Percentiles rank a stretch among this genome's conserved stretches.
phyloP scores from a whole-genome alignment of 805 yeast species.

The Ogataea wickerhamii region DNA sequence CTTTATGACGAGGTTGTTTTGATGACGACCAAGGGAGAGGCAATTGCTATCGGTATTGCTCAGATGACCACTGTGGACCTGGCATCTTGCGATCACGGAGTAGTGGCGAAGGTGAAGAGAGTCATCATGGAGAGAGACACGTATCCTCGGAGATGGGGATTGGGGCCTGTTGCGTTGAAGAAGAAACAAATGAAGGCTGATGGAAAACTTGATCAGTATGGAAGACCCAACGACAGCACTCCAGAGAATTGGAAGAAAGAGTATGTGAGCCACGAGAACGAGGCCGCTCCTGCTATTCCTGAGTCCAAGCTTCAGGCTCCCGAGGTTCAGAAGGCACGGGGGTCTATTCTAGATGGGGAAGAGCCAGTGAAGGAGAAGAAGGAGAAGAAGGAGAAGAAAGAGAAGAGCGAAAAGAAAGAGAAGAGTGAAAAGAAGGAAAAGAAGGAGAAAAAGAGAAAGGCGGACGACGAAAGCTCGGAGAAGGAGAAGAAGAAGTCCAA shows the following conservation, averaged over 20 bases:
- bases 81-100: slow-evolving; percentile 96
- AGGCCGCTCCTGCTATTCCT: slow-evolving; percentile 58
- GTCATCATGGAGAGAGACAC: slow-evolving; percentile 99
- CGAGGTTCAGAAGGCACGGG: slow-evolving; percentile 42
- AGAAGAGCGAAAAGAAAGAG: slow-evolving; percentile 47
- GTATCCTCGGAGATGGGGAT: slow-evolving; percentile 99
- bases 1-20: slow-evolving; percentile 95
- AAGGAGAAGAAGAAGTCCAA: slow-evolving; percentile 32
- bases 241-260: slow-evolving; percentile 89
- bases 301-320: slow-evolving; percentile 44
- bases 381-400: slow-evolving; percentile 26
- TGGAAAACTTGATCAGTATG: slow-evolving; percentile 95
- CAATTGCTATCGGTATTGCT: slow-evolving; percentile 96
- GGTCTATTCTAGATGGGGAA: slow-evolving; percentile 38
- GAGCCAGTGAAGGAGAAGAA: slow-evolving; percentile 27
- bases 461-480: slow-evolving; percentile 33
- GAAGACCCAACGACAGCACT: slow-evolving; percentile 89
- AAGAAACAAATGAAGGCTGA: slow-evolving; percentile 97
- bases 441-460: slow-evolving; percentile 62
- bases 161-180: slow-evolving; percentile 97
- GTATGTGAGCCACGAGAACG: slow-evolving; percentile 69
- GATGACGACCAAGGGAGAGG: slow-evolving; percentile 99
- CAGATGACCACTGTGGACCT: slow-evolving; percentile 98
- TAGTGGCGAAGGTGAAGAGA: slow-evolving; percentile 97
- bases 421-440: slow-evolving; percentile 53